Base-by-base conservation (phyloP, 208 protist genomes). In the Crithidia brevicula region DNA sequence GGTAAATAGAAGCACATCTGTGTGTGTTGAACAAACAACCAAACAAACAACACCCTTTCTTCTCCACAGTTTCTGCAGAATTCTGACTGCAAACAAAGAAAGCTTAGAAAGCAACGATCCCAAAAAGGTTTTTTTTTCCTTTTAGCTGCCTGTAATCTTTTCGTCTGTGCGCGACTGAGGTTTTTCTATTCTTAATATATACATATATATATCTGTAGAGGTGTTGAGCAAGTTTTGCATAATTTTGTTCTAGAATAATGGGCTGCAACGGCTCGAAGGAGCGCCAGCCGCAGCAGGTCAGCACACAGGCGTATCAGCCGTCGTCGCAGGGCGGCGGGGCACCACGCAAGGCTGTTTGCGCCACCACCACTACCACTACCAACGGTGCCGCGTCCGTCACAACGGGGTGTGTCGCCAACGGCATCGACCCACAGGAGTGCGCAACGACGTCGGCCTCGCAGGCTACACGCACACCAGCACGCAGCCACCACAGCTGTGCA, bases 261-360 rank as follows among this genome's bases (percentile, higher is more conserved):
- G 59, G 59, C 33, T 65, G 59, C 45, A 65, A 43, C 0, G 59
- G 31, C 20, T 65, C 59, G 2, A 52, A 42, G 25, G 45, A 38
- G 22, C 59, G 59, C 22, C 5, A 28, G 31, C 45, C 59, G 18
- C 59, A 7, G 28, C 59, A 11, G 31, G n/a, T 11, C 3, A 0
- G 34, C 27, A 22, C 9, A 8, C 28, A 20, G 28, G 33, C 40
- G 1, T 45, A 23, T 1, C 45, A 40, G n/a, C 45, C 45, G n/a
- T 65, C 59, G 6, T 1, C 16, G 3, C 16, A 22, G n/a, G 13
- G 45, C 22, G 33, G 22, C 9, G 33, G 3, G 2, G 31, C 4
- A 1, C 59, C 46, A 5, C 22, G 20, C 22, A 65, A 65, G 43
- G 31, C 28, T 4, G 43, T 22, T 0, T 30, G 42, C 4, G 16